Evolutionary conservation across 2,329 filamentous ascomycete species (phyloP).

Genomic region (Alternaria triticimaculans): DNA sequence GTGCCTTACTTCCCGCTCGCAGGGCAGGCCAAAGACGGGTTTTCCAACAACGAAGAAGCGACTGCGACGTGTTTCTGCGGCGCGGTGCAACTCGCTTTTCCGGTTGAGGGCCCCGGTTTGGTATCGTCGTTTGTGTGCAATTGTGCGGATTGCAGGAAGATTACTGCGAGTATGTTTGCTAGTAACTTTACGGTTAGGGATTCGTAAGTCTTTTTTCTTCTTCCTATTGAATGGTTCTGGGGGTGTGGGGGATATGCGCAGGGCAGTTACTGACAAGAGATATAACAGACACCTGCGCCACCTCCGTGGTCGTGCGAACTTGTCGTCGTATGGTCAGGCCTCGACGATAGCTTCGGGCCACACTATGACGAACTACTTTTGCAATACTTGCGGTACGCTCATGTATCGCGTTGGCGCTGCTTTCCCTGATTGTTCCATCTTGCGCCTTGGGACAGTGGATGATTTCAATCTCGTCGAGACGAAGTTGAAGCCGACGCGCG

Average conservation of each 20-base stretch:
- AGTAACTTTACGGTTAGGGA: constrained; percentile 61
- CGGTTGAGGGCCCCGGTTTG: constrained; percentile 55
- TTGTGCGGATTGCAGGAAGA: constrained; percentile 67
- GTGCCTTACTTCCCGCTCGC: constrained; percentile 26
- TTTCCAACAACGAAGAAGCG: constrained; percentile 26
- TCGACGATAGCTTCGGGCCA: constrained; percentile 9
- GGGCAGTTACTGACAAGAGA: not conserved
- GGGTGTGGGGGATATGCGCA: not conserved
- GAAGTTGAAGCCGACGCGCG: constrained; percentile 60
- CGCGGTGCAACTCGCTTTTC: constrained; percentile 40
- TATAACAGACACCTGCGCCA: constrained; percentile 49
- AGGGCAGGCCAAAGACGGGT: constrained; percentile 25
- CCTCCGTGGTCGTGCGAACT: constrained; percentile 58
- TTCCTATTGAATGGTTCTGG: not conserved
- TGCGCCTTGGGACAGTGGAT: constrained; percentile 67
- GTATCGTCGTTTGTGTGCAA: constrained; percentile 64
- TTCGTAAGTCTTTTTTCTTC: constrained; percentile 28
- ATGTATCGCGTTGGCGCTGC: constrained; percentile 62
- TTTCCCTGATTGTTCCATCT: constrained; percentile 57
- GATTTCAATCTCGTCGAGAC: constrained; percentile 66
- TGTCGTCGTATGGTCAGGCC: constrained; percentile 54
- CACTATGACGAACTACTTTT: constrained; percentile 68
- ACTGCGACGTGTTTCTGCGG: constrained; percentile 43
- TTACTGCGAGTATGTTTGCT: constrained; percentile 66
- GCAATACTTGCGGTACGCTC: constrained; percentile 64